Conservation (phyloP, 345 rosid species). For the Salix purpurea region DNA sequence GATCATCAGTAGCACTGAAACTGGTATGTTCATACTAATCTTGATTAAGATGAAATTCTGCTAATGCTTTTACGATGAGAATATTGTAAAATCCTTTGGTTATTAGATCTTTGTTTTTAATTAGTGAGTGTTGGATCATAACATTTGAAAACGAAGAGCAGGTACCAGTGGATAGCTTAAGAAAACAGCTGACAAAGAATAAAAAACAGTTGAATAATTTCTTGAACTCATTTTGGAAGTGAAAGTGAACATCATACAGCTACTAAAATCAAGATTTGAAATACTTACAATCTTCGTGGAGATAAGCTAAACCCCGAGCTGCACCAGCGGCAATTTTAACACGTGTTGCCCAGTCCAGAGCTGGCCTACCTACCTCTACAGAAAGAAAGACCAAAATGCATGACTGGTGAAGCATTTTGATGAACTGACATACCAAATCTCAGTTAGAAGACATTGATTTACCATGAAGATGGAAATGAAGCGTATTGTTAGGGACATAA, state of each 20-base stretch:
- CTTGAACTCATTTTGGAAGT: neutral
- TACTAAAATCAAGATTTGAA: slow-evolving; percentile 6
- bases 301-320: slow-evolving; percentile 96
- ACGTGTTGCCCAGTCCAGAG: slow-evolving; percentile 75
- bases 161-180: neutral
- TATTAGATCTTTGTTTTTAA: neutral
- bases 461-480: slow-evolving; percentile 95
- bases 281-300: slow-evolving; percentile 90
- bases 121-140: neutral
- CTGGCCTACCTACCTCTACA: slow-evolving; percentile 54
- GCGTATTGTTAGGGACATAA: slow-evolving; percentile 77
- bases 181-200: neutral
- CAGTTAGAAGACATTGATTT: slow-evolving; percentile 13
- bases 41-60: neutral
- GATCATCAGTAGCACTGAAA: neutral
- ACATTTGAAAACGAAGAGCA: neutral
- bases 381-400: slow-evolving; percentile 10
- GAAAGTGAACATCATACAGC: neutral
- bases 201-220: neutral
- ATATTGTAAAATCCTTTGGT: neutral
- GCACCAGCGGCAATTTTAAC: slow-evolving; percentile 84
- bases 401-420: slow-evolving; percentile 4
- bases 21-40: neutral
- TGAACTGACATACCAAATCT: slow-evolving; percentile 17
- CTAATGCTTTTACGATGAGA: neutral